A percentile compares a stretch with the other conserved stretches of the same genome.
phyloP scores from a whole-genome alignment of 345 rosid genomes.

The Cochlearia excelsa region DNA sequence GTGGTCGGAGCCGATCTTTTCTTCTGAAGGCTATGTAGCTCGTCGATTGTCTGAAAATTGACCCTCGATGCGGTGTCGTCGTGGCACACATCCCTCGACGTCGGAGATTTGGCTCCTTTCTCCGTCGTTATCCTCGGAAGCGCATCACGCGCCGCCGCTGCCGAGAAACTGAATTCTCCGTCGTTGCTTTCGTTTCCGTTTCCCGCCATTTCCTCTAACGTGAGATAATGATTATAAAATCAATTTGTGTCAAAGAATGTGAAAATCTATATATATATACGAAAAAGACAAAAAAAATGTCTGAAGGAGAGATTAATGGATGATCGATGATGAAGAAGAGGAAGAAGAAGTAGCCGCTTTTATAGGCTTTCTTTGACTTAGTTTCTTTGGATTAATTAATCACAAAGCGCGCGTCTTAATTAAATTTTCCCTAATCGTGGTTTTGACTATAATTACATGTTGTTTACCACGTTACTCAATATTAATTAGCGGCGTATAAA shows the following conservation, averaged over 20 bases:
- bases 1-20: slow-evolving; percentile 82
- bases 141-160: slow-evolving; percentile 38
- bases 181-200: slow-evolving; percentile 11
- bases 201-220: slow-evolving; percentile 27
- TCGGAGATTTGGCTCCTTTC: slow-evolving; percentile 24
- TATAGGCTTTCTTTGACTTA: slow-evolving; percentile 30
- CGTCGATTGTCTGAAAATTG: slow-evolving; percentile 82
- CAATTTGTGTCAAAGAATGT: slow-evolving; percentile 3
- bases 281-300: neutral
- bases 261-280: neutral
- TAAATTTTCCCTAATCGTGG: neutral
- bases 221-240: neutral
- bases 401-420: neutral
- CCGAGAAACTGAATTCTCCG: slow-evolving; percentile 40
- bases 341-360: slow-evolving; percentile 9
- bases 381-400: neutral
- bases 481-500: neutral
- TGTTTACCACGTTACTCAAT: slow-evolving; percentile 11
- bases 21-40: slow-evolving; percentile 88
- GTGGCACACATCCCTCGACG: slow-evolving; percentile 45
- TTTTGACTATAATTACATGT: neutral
- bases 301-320: slow-evolving; percentile 15
- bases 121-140: slow-evolving; percentile 40
- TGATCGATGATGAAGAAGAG: slow-evolving; percentile 15
- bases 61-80: slow-evolving; percentile 62